A percentile compares a stretch with the other conserved stretches of the same genome.
Evolutionary conservation across 164 flowering plant genomes (phyloP).

Genomic region (Nymphaea colorata): DNA sequence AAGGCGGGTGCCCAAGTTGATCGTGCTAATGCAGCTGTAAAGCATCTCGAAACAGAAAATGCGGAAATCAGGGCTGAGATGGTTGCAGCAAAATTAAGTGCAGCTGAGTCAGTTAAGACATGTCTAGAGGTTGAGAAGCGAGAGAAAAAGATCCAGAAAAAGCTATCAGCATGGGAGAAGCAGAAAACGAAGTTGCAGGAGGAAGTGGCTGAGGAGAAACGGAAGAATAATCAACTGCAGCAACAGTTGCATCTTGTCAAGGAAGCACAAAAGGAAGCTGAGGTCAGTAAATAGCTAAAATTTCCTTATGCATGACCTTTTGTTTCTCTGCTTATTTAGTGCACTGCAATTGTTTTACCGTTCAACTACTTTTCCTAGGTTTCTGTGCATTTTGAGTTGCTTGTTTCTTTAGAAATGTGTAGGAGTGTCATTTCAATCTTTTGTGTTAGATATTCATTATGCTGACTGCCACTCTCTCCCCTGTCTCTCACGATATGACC

Average conservation of each 20-base stretch:
- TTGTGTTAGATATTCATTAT: neutral
- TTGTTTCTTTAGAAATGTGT: too few species aligned
- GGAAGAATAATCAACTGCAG: constrained; percentile 48
- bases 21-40: constrained; percentile 78
- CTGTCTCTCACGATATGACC: neutral
- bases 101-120: constrained; percentile 66
- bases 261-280: constrained; percentile 54
- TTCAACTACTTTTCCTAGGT: too few species aligned
- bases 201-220: constrained; percentile 64
- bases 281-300: constrained; percentile 33
- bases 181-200: constrained; percentile 77
- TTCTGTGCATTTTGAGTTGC: too few species aligned
- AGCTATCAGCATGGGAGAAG: constrained; percentile 81
- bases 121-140: constrained; percentile 80
- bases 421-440: neutral
- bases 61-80: constrained; percentile 94
- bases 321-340: too few species aligned
- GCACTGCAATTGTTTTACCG: neutral
- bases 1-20: constrained; percentile 91
- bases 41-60: constrained; percentile 82
- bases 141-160: constrained; percentile 79
- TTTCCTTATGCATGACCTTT: neutral
- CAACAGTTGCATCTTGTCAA: constrained; percentile 29
- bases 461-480: neutral
- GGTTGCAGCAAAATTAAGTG: constrained; percentile 95